These are phyloP conservation scores for Sphaerobolus stellatus DNA, from an alignment of 1,284 basidiomycete genomes.

Conservation along the genomic window DNA sequence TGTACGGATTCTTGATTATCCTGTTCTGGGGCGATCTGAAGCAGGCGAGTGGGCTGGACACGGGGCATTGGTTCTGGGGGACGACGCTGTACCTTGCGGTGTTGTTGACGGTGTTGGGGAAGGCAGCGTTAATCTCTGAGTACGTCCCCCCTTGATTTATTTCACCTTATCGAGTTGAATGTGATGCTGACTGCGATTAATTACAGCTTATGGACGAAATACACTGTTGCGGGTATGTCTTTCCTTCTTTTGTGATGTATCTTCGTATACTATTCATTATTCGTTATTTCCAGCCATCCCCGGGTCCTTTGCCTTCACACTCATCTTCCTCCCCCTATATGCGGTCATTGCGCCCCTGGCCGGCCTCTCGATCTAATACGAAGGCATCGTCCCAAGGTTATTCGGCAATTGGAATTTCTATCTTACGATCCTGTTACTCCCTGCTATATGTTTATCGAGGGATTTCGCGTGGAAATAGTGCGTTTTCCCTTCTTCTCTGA, in stretches of 20 bases:
- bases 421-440: conserved; percentile 86
- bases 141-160: conserved; percentile 45
- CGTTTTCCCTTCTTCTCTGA: conserved; percentile 28
- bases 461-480: conserved; percentile 97
- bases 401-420: conserved; percentile 91
- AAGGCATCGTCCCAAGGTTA: conserved; percentile 81
- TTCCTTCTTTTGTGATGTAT: neutral
- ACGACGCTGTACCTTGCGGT: conserved; percentile 94
- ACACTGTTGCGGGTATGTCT: conserved; percentile 80
- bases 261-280: conserved; percentile 15
- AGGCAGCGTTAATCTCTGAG: conserved; percentile 97
- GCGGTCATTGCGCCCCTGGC: conserved; percentile 80
- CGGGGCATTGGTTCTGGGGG: conserved; percentile 98
- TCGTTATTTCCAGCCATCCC: conserved; percentile 71
- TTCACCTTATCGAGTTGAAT: neutral
- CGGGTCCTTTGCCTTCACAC: conserved; percentile 93
- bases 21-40: conserved; percentile 92
- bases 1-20: conserved; percentile 87
- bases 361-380: conserved; percentile 89
- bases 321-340: conserved; percentile 91
- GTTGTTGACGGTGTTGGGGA: conserved; percentile 92
- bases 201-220: conserved; percentile 95
- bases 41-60: conserved; percentile 75
- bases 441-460: conserved; percentile 82
- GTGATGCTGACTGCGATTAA: conserved; percentile 16